These are phyloP conservation scores for Hypsizygus marmoreus DNA, from an alignment of 768 basidiomycete genomes.

Conservation along the genomic window DNA sequence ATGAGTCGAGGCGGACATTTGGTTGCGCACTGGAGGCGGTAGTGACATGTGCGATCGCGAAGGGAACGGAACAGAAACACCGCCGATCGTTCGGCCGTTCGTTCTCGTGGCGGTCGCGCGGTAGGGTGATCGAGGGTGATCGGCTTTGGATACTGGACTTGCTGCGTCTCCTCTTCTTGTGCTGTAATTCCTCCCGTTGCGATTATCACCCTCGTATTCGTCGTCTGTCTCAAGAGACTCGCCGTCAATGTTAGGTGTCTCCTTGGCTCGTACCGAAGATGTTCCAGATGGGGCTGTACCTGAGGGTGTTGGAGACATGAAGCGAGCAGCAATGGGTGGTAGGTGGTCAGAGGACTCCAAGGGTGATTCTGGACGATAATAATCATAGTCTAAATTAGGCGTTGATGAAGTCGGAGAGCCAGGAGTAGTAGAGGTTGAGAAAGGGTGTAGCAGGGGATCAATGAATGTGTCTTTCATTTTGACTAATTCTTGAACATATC, in stretches of 20 bases:
- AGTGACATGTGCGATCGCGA: constrained; percentile 80
- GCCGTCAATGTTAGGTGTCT: constrained; percentile 67
- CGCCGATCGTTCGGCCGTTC: constrained; percentile 35
- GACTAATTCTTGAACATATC: constrained; percentile 89
- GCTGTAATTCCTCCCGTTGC: constrained; percentile 45
- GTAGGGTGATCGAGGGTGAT: constrained; percentile 80
- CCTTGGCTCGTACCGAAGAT: constrained; percentile 49
- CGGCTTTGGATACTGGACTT: constrained; percentile 48
- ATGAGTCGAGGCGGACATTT: constrained; percentile 63
- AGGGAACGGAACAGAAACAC: constrained; percentile 69
- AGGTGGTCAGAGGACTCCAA: constrained; percentile 73
- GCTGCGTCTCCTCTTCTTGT: constrained; percentile 32
- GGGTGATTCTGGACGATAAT: constrained; percentile 69
- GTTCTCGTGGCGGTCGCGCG: constrained; percentile 48
- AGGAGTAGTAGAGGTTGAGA: constrained; percentile 45
- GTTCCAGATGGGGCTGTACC: constrained; percentile 29
- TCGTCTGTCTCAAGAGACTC: constrained; percentile 74
- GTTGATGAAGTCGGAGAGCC: constrained; percentile 57
- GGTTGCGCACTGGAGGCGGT: constrained; percentile 62
- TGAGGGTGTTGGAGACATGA: constrained; percentile 75
- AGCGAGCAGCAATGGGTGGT: constrained; percentile 88
- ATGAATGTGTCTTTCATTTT: constrained; percentile 96
- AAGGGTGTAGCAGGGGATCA: constrained; percentile 86
- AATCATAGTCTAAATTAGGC: constrained; percentile 67
- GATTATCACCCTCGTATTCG: constrained; percentile 63